Percentiles rank a stretch among this genome's conserved stretches.
These are phyloP conservation scores for Mucor plumbeus DNA, from an alignment of 371 early-diverging fungal genomes.

Conservation along the genomic window DNA sequence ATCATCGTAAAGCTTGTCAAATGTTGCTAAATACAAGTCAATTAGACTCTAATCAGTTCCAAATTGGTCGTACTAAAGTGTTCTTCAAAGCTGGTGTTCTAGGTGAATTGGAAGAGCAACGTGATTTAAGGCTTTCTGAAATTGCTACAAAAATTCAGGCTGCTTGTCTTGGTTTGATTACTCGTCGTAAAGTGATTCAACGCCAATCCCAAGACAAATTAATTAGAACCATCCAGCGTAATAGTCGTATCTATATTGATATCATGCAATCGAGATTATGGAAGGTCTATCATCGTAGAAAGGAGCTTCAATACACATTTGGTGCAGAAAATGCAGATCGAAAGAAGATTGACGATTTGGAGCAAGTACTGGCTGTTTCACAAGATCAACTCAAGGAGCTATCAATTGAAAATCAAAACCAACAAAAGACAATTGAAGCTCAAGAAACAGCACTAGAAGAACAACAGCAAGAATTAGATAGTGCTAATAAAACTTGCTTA, in stretches of 20 bases:
- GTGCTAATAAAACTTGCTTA: slow-evolving; percentile 34
- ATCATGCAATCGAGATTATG: slow-evolving; percentile 20
- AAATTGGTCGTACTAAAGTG: slow-evolving; percentile 95
- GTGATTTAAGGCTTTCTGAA: slow-evolving; percentile 84
- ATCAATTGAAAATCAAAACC: slow-evolving; percentile 45
- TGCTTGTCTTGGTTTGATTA: slow-evolving; percentile 82
- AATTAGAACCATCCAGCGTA: slow-evolving; percentile 90
- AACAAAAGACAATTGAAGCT: slow-evolving; percentile 45
- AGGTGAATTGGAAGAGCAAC: slow-evolving; percentile 86
- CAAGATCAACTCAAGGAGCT: slow-evolving; percentile 62
- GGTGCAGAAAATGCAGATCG: slow-evolving; percentile 69
- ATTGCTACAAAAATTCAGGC: slow-evolving; percentile 91
- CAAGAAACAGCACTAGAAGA: slow-evolving; percentile 50
- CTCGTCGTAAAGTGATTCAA: slow-evolving; percentile 73
- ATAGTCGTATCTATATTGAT: slow-evolving; percentile 84
- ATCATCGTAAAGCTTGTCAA: slow-evolving; percentile 85
- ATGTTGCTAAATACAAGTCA: slow-evolving; percentile 76
- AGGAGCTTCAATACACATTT: slow-evolving; percentile 94
- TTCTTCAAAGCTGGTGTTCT: slow-evolving; percentile 99
- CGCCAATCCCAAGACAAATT: slow-evolving; percentile 85
- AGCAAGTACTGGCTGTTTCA: slow-evolving; percentile 49
- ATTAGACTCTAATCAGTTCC: slow-evolving; percentile 78
- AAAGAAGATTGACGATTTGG: slow-evolving; percentile 58
- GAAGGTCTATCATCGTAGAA: slow-evolving; percentile 74
- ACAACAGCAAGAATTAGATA: slow-evolving; percentile 34